Conservation (phyloP, 805 yeast species). For the Hanseniaspora thailandica region DNA sequence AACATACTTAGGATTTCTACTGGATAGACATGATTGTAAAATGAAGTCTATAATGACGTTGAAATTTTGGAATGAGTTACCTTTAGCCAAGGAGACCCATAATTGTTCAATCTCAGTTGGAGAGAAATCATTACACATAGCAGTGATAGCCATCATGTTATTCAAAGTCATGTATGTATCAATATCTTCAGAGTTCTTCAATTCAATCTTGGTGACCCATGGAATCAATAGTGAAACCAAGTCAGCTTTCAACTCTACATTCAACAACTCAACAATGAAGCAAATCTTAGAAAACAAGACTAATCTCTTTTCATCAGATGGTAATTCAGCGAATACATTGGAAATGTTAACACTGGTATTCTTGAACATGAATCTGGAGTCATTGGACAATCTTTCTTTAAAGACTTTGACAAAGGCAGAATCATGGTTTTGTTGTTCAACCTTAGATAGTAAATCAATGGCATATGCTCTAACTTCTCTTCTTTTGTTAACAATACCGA, state of each 20-base stretch:
- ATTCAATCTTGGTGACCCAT: constrained; percentile 78
- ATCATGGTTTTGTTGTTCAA: constrained; percentile 50
- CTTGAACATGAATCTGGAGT: constrained; percentile 73
- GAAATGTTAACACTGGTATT: constrained; percentile 75
- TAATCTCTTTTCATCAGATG: constrained; percentile 48
- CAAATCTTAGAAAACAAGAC: constrained; percentile 61
- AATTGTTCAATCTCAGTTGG: constrained; percentile 85
- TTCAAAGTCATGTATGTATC: constrained; percentile 58
- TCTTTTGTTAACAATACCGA: constrained; percentile 65
- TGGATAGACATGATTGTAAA: constrained; percentile 52
- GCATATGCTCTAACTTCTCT: constrained; percentile 61
- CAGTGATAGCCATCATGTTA: constrained; percentile 75
- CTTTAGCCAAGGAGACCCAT: constrained; percentile 88
- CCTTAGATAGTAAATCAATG: constrained; percentile 50
- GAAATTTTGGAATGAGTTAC: constrained; percentile 55
- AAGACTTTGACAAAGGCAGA: constrained; percentile 45
- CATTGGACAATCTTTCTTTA: constrained; percentile 59
- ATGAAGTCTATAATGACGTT: constrained; percentile 62
- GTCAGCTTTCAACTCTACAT: constrained; percentile 56
- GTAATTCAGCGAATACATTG: constrained; percentile 50
- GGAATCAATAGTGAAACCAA: constrained; percentile 71
- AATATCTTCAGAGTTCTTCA: constrained; percentile 38
- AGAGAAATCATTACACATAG: constrained; percentile 58
- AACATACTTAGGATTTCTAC: constrained; percentile 62
- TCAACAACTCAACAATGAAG: constrained; percentile 51